Evolutionary conservation across 768 basidiomycete species (phyloP).

Genomic region (Favolaschia claudopus): DNA sequence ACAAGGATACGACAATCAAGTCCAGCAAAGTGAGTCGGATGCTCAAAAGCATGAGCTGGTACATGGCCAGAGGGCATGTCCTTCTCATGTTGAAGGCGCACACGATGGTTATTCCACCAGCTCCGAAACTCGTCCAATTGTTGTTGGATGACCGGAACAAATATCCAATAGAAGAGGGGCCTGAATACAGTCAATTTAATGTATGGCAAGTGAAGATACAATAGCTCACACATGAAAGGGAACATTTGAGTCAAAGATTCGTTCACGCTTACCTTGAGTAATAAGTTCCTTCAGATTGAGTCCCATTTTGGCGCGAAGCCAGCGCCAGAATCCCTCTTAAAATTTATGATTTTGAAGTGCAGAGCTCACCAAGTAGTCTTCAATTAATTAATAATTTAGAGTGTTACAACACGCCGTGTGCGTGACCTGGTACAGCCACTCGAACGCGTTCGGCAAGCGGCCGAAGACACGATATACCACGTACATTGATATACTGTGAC

Average conservation of each 20-base stretch:
- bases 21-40: background rate
- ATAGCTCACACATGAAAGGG: conserved; percentile 22
- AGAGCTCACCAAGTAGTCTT: no score
- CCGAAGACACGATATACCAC: no score
- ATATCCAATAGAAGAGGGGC: conserved; percentile 28
- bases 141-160: conserved; percentile 18
- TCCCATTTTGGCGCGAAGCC: conserved; percentile 30
- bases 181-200: no score
- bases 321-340: conserved; percentile 40
- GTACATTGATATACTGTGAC: no score
- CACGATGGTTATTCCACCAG: conserved; percentile 28
- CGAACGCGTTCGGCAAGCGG: no score
- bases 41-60: background rate
- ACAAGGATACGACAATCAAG: background rate
- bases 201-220: no score
- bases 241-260: conserved; percentile 27
- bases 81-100: conserved; percentile 18
- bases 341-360: no score
- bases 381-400: no score
- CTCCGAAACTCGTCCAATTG: conserved; percentile 19
- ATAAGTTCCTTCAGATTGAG: conserved; percentile 29
- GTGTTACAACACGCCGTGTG: no score
- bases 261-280: conserved; percentile 27
- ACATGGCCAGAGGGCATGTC: conserved; percentile 22
- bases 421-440: no score